These are phyloP conservation scores for Candida ficus DNA, from an alignment of 805 yeast genomes.

Conservation along the genomic window DNA sequence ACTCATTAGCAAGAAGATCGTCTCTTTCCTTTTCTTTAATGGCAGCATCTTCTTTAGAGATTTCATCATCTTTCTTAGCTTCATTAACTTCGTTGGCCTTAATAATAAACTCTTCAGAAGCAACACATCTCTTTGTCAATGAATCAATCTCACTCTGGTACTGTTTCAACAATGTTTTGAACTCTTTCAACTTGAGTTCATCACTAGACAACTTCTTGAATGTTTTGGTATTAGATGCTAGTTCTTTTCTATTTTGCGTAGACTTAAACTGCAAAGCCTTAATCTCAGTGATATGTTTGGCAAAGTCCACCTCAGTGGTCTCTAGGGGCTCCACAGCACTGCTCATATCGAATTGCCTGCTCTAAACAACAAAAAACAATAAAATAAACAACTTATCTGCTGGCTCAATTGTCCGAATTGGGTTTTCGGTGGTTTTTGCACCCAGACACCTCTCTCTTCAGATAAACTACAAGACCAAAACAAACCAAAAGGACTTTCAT, in stretches of 20 bases:
- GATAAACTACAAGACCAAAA: too few relatives aligned
- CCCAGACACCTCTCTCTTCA: not conserved
- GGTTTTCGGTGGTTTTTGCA: too few relatives aligned
- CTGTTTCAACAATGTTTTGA: conserved; percentile 61
- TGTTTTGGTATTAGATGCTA: conserved; percentile 81
- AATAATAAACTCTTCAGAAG: conserved; percentile 67
- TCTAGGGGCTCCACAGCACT: too few relatives aligned
- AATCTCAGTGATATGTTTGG: conserved; percentile 27
- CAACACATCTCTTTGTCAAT: conserved; percentile 71
- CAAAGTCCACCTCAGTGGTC: conserved; percentile 1
- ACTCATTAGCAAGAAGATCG: conserved; percentile 46
- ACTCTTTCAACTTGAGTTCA: conserved; percentile 57
- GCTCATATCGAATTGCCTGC: too few relatives aligned
- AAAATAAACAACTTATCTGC: too few relatives aligned
- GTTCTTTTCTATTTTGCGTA: conserved; percentile 61
- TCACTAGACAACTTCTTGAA: conserved; percentile 65
- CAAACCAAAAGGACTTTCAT: too few relatives aligned
- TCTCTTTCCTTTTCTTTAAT: conserved; percentile 49
- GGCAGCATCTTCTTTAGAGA: conserved; percentile 36
- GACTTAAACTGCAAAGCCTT: conserved; percentile 67
- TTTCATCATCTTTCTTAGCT: not conserved
- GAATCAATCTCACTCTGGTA: conserved; percentile 88
- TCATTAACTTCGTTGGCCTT: conserved; percentile 33
- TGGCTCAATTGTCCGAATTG: too few relatives aligned
- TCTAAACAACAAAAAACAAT: too few relatives aligned